Percentiles rank a stretch among this genome's conserved stretches.
phyloP scores from a whole-genome alignment of 192 early-diverging fungal genomes.

The Hyaloraphidium curvatum region DNA sequence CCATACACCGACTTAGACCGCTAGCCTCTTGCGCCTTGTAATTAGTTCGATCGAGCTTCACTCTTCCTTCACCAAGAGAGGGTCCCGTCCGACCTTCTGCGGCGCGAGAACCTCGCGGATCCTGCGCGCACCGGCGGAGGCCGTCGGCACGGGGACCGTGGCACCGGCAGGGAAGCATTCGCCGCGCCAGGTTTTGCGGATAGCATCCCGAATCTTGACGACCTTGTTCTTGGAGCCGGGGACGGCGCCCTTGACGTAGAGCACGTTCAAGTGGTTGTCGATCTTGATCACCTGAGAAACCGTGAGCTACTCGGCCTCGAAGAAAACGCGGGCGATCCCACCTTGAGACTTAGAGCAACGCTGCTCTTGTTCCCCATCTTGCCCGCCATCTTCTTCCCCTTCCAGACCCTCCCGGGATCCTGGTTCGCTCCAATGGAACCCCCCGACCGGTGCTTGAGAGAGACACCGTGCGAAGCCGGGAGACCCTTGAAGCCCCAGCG shows the following conservation, averaged over 20 bases:
- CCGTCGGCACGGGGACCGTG: conserved; percentile 54
- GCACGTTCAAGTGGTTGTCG: conserved; percentile 61
- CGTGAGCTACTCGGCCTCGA: not conserved
- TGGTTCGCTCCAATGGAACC: conserved; percentile 77
- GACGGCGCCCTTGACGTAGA: conserved; percentile 84
- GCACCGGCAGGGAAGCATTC: conserved; percentile 38
- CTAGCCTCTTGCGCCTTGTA: too few relatives aligned
- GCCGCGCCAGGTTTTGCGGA: conserved; percentile 45
- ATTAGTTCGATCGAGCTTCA: too few relatives aligned
- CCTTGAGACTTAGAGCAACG: conserved; percentile 63
- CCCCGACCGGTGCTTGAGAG: conserved; percentile 63
- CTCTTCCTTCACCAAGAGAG: conserved; percentile 24
- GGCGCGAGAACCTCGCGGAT: conserved; percentile 29
- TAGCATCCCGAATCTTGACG: conserved; percentile 71
- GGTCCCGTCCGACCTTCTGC: conserved; percentile 25
- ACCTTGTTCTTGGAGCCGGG: conserved; percentile 73
- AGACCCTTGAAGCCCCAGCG: conserved; percentile 79
- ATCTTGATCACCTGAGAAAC: conserved; percentile 29
- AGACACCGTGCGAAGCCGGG: conserved; percentile 86
- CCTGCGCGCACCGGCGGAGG: conserved; percentile 19
- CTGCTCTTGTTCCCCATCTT: conserved; percentile 72
- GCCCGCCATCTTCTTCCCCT: conserved; percentile 97
- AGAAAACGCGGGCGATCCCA: conserved; percentile 12
- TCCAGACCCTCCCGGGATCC: conserved; percentile 75
- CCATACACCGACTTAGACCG: too few relatives aligned